Conservation (phyloP, 169 alveolate genomes). For the Plasmodium billcollinsi region DNA sequence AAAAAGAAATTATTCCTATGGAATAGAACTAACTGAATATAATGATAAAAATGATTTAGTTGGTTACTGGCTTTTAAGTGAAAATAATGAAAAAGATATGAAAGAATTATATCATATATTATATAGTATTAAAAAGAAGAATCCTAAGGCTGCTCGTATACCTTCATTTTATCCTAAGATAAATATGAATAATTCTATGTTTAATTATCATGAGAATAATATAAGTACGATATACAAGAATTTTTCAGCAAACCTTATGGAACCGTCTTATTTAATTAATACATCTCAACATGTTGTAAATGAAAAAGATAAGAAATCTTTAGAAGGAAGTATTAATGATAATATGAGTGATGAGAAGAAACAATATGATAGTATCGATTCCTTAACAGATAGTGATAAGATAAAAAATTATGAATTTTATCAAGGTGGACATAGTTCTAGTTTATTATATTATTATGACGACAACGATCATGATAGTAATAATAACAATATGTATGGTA, state of each 20-base stretch:
- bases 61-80: conserved; percentile 70
- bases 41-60: conserved; percentile 42
- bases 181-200: conserved; percentile 44
- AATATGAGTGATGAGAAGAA: too few relatives aligned
- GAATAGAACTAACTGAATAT: conserved; percentile 69
- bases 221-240: conserved; percentile 48
- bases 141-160: conserved; percentile 3
- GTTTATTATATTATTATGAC: conserved; percentile 22
- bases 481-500: too few relatives aligned
- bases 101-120: conserved; percentile 12
- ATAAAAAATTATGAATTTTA: background rate
- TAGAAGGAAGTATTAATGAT: background rate
- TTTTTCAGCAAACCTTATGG: conserved; percentile 31
- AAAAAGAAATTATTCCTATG: conserved; percentile 55
- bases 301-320: background rate
- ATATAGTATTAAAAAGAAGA: conserved; percentile 19
- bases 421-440: background rate
- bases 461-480: too few relatives aligned
- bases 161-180: conserved; percentile 74
- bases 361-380: conserved; percentile 6
- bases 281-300: background rate
- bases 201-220: conserved; percentile 43
- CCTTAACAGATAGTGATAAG: conserved; percentile 7
- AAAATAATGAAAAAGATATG: conserved; percentile 23
- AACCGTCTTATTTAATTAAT: conserved; percentile 1